Evolutionary conservation across 2,329 filamentous ascomycete genomes (phyloP), one percentile per base, ranked within the genome.

Genomic region (Paracorniculantispora psalliotae): DNA sequence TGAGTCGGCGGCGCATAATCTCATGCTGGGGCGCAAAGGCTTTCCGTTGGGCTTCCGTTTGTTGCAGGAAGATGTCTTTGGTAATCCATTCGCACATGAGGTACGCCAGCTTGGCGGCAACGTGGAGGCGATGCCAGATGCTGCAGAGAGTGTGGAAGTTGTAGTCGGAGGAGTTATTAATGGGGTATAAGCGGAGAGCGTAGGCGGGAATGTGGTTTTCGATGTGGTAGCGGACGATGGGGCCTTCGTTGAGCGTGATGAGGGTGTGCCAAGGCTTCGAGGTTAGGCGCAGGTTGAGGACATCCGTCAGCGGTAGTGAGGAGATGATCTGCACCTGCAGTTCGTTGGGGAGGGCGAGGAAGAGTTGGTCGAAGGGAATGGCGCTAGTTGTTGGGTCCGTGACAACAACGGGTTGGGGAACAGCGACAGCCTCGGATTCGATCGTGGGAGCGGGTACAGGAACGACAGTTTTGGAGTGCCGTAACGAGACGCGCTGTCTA

Each of bases 91-190:
- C 81, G 63, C 83, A 84, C 71, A 87, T 87, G 55, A 85, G 72
- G 59, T 78, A 79, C 0, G 85, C 80, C 15, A 88, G 70, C 68
- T 88, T 88, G 10, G 82, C 79, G 13, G 85, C 82, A 26, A 87
- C 84, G 65, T 87, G 84, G 1, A 88, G 70, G 19, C 85, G 80
- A 67, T 88, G 84, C 85, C 85, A 87, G 64, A 88, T 73, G 21
- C 84, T 80, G 65, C 84, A 87, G 0, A 88, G 70, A 62, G 87
- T 81, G 64, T 86, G 82, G 35, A 88, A 78, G 61, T 77, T 85
- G 55, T 83, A 72, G 19, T 77, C 71, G 19, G 73, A 66, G 4
- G 75, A 69, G 41, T 80, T 75, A n/a, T 76, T 75, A 2, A 77
- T 64, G 2, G 84, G 84, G 62, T 86, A 88, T 15, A 88, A 73